Conservation (phyloP, 768 basidiomycete genomes). For the Hericium coralloides region DNA sequence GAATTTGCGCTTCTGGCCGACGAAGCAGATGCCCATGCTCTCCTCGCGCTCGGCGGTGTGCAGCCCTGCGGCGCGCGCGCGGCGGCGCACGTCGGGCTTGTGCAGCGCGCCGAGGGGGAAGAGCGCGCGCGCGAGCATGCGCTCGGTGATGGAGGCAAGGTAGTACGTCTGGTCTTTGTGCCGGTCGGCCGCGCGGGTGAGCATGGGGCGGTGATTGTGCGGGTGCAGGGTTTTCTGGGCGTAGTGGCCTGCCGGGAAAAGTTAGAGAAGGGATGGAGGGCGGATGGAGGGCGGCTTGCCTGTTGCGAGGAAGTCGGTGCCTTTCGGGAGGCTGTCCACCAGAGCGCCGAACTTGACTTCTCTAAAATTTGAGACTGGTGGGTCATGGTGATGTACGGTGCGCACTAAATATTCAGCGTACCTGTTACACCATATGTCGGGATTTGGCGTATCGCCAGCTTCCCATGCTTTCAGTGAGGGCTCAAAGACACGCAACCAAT, state of each 20-base stretch:
- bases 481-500: constrained; percentile 88
- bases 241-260: constrained; percentile 63
- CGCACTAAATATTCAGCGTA: constrained; percentile 20
- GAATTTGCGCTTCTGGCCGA: constrained; percentile 74
- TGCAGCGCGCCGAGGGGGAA: constrained; percentile 66
- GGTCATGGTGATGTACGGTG: neutral
- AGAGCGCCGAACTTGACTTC: constrained; percentile 90
- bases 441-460: constrained; percentile 78
- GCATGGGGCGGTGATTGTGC: constrained; percentile 21
- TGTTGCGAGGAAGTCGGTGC: constrained; percentile 67
- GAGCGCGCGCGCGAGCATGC: constrained; percentile 53
- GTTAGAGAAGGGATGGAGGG: neutral
- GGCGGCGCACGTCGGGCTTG: constrained; percentile 64
- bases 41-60: constrained; percentile 72
- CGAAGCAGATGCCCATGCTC: constrained; percentile 93
- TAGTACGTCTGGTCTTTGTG: constrained; percentile 92
- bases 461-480: constrained; percentile 77
- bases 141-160: constrained; percentile 67
- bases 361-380: constrained; percentile 27
- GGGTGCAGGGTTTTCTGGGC: constrained; percentile 49
- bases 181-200: constrained; percentile 40
- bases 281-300: constrained; percentile 32
- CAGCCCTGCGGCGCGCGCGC: constrained; percentile 54
- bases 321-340: constrained; percentile 45
- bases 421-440: constrained; percentile 91